These are phyloP conservation scores for Elsinoe arachidis DNA, from an alignment of 2,329 filamentous ascomycete species.

Conservation along the genomic window DNA sequence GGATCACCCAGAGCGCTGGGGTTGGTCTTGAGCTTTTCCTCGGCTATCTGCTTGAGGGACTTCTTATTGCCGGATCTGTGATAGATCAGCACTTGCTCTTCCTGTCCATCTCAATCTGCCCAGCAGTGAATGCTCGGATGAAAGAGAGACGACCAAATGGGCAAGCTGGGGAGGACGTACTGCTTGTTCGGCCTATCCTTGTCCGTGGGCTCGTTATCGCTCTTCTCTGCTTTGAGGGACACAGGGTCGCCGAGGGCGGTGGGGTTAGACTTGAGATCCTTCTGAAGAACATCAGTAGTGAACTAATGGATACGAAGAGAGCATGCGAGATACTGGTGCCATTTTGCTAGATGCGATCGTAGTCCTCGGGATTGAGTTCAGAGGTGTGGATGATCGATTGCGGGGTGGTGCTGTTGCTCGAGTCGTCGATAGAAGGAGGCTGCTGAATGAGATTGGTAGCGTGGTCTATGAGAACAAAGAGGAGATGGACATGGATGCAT, in stretches of 20 bases:
- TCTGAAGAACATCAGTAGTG: slow-evolving; percentile 16
- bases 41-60: slow-evolving; percentile 21
- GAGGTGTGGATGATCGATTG: not conserved
- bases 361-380: no score
- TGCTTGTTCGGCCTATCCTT: slow-evolving; percentile 19
- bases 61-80: slow-evolving; percentile 9
- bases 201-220: slow-evolving; percentile 23
- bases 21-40: slow-evolving; percentile 23
- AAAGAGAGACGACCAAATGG: no score
- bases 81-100: not conserved
- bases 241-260: slow-evolving; percentile 30
- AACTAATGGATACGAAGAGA: not conserved
- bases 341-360: not conserved
- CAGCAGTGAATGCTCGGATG: no score
- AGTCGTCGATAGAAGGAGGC: not conserved
- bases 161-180: not conserved
- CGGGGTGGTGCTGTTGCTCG: not conserved
- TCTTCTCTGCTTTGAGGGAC: slow-evolving; percentile 29
- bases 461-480: no score
- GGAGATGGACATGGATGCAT: no score
- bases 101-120: no score
- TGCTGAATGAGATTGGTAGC: no score
- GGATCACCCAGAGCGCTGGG: slow-evolving; percentile 23
- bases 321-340: not conserved
- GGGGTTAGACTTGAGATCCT: slow-evolving; percentile 23